These are phyloP conservation scores for Ampelocalamus luodianensis DNA, from an alignment of 176 grass and related monocot species.

Conservation along the genomic window DNA sequence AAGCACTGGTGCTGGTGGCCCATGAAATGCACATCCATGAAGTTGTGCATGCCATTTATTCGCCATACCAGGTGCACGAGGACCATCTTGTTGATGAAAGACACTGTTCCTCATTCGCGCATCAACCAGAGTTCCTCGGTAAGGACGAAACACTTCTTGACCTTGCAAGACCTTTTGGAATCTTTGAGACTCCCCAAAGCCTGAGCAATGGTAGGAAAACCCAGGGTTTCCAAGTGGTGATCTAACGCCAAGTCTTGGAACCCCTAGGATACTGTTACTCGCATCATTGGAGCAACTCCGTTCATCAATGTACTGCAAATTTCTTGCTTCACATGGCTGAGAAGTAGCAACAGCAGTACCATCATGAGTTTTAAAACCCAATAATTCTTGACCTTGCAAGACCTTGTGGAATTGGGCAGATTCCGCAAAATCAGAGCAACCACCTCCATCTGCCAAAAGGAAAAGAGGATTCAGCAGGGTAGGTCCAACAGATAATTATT, in stretches of 20 bases:
- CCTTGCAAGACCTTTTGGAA: conserved; percentile 99
- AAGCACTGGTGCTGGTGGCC: conserved; percentile 20
- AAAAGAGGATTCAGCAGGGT: background rate
- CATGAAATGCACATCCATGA: conserved; percentile 37
- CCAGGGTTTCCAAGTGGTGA: conserved; percentile 54
- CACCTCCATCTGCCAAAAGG: conserved; percentile 63
- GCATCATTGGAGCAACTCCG: conserved; percentile 54
- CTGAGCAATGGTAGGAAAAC: conserved; percentile 66
- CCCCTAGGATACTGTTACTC: conserved; percentile 48
- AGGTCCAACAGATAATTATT: background rate
- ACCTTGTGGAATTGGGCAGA: conserved; percentile 93
- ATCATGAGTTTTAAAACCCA: conserved; percentile 61
- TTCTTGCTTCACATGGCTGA: conserved; percentile 57
- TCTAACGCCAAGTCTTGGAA: conserved; percentile 58
- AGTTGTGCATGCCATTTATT: conserved; percentile 59
- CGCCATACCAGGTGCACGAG: conserved; percentile 13
- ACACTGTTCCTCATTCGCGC: conserved; percentile 29
- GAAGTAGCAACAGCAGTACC: conserved; percentile 60
- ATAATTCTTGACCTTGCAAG: conserved; percentile 99
- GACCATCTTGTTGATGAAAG: conserved; percentile 52
- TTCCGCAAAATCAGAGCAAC: conserved; percentile 65
- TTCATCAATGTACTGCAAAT: conserved; percentile 58
- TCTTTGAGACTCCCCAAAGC: conserved; percentile 86
- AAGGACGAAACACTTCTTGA: conserved; percentile 90
- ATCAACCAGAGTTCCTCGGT: conserved; percentile 56